Base-by-base conservation (phyloP, 2,329 filamentous ascomycete genomes). In the Parascedosporium putredinis region DNA sequence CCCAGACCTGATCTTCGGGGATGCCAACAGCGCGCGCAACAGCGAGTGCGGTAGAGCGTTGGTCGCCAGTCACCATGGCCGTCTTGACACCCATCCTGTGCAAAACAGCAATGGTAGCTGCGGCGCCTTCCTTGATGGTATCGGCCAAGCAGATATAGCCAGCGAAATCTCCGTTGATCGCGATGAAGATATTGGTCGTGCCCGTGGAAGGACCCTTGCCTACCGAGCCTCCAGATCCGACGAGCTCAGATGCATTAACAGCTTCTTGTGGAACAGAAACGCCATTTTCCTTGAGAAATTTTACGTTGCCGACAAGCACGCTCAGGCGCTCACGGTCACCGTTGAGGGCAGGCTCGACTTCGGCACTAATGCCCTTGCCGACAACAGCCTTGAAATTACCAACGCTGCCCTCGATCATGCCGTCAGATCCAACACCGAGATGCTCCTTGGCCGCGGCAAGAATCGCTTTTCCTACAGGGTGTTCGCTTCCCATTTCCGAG, bases 401-500 rank as follows among this genome's bases (percentile, higher is more conserved):
- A 34, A 95, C 76, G 56, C 79, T 87, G 45, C 93, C 93, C 52
- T 94, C 86, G 27, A 97, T 76, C 16, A 81, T 78, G 6, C 78
- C 84, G 51, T 94, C 88, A 2, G 73, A 64, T 14, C 79, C 81
- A 34, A 95, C 65, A 3, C 81, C 81, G 7, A 96, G 79, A 62
- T 91, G 80, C 2, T 78, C 71, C 57, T 87, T 90, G 3, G 91
- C 89, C 24, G 82, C 81, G 1, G 69, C 67, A 5, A 95, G 72
- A 47, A 97, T 86, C 12, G 93, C 91, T 59, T 83, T 88, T n/a
- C 90, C 93, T 51, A 97, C 86, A 1, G 93, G 93, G 62, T 98
- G 93, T 66, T 98, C 93, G 60, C 88, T 95, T 55, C 88, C 86
- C 78, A 89, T 89, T 69, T 98, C 93, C 1, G 91, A 85, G n/a